Base-by-base conservation (phyloP, 1,139 yeast genomes). In the Diutina ranongensis region DNA sequence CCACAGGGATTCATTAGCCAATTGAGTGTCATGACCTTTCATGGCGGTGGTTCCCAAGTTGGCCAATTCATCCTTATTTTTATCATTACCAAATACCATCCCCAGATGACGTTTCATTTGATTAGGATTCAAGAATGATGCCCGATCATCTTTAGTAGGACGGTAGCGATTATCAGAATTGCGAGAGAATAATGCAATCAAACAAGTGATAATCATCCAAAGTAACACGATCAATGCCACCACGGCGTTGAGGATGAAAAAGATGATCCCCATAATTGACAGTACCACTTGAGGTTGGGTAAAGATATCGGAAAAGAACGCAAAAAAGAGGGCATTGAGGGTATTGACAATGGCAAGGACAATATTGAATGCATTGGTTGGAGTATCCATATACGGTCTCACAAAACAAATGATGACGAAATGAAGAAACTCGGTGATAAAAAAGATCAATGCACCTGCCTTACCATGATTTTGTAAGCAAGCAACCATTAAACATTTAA, bases 111-210 rank as follows among this genome's bases (percentile, higher is more conserved):
- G 42, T 33, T 70, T 68, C 2, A 45, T 46, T 53, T 72, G 69
- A 52, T 80, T 78, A 52, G 80, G 83, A 65, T 52, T 78, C 71
- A 33, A 79, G 63, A 92, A 92, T 20, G 96, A 85, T 48, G 86
- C 94, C 62, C 98, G 80, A 59, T 92, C 98, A 61, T 92, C 98
- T 56, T 84, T 83, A 86, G 92, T 86, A 54, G 97, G 97, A 69
- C 88, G 92, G 67, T 92, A 92, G 55, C 96, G 76, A n/a, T 92
- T 80, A 64, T 92, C 98, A 48, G 98, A 97, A 61, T 92, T 88
- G 69, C 83, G 86, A 62, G 86, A 82, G 35, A 89, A 57, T 54
- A 89, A 64, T 0, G 97, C 96, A 61, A 87, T 71, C 12, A 82
- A 16, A 28, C 44, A 40, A 8, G 44, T 31, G 27, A 31, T 40